phyloP scores from a whole-genome alignment of 2,329 filamentous ascomycete species.

The Bipolaris cookei region DNA sequence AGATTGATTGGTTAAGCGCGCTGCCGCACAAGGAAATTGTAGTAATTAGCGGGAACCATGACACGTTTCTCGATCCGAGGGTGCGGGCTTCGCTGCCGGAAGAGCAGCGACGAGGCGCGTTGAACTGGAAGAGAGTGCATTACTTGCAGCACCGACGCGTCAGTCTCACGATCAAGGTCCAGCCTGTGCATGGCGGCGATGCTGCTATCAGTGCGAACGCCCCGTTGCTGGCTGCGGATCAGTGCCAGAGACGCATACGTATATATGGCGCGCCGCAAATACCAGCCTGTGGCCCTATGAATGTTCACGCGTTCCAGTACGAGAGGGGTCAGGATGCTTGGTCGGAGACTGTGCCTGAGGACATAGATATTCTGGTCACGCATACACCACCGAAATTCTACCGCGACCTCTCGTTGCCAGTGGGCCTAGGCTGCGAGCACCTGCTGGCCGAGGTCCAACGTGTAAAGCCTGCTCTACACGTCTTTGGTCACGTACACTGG shows the following conservation, averaged over 20 bases:
- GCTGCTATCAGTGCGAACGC: constrained; percentile 15
- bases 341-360: constrained; percentile 71
- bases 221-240: constrained; percentile 28
- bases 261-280: constrained; percentile 85
- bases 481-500: constrained; percentile 86
- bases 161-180: constrained; percentile 60
- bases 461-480: constrained; percentile 74
- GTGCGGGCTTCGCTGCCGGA: constrained; percentile 59
- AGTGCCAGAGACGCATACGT: constrained; percentile 60
- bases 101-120: constrained; percentile 61
- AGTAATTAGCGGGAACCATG: constrained; percentile 86
- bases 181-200: constrained; percentile 13
- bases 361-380: constrained; percentile 80
- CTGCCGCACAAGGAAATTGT: constrained; percentile 82
- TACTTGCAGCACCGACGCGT: constrained; percentile 76
- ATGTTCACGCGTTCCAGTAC: constrained; percentile 80
- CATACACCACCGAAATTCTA: constrained; percentile 80
- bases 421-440: constrained; percentile 71
- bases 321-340: constrained; percentile 69
- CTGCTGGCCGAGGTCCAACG: constrained; percentile 76
- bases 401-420: constrained; percentile 64
- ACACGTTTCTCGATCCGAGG: constrained; percentile 78
- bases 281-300: constrained; percentile 71
- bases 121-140: constrained; percentile 71
- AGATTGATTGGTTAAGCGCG: constrained; percentile 79